A percentile compares a stretch with the other conserved stretches of the same genome.
Evolutionary conservation across 495 filamentous ascomycete species (phyloP).

Genomic region (Neurospora sp.): DNA sequence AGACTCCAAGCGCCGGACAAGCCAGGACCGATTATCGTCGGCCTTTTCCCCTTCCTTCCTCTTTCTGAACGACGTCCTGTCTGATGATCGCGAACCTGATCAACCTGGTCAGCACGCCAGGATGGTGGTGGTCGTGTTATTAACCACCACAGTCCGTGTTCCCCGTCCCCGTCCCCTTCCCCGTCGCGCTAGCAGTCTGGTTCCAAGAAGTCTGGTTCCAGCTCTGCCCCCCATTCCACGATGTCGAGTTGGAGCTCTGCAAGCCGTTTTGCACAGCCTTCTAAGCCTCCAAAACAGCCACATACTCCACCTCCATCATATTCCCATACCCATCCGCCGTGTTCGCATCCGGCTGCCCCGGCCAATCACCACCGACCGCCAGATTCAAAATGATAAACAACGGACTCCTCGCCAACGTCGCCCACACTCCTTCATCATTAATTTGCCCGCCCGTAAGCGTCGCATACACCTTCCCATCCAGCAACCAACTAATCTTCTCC

Average conservation of each 20-base stretch:
- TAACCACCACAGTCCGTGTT: no score
- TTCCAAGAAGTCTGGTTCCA: neutral
- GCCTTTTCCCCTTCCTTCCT: neutral
- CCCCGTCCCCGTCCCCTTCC: no score
- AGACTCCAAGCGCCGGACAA: neutral
- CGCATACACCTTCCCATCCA: constrained; percentile 32
- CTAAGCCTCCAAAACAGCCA: constrained; percentile 23
- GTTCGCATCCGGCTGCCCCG: constrained; percentile 19
- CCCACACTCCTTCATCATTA: constrained; percentile 34
- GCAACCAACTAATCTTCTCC: constrained; percentile 36
- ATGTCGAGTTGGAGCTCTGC: neutral
- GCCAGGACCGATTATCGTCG: neutral
- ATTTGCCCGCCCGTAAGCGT: constrained; percentile 31
- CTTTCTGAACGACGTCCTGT: no score
- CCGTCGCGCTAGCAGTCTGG: no score
- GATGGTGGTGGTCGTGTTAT: neutral
- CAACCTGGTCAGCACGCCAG: neutral
- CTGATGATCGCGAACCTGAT: no score
- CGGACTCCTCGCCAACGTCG: constrained; percentile 34
- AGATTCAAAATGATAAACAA: constrained; percentile 41
- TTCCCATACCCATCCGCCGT: constrained; percentile 34
- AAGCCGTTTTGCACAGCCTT: neutral
- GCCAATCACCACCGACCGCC: constrained; percentile 40
- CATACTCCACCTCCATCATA: constrained; percentile 44
- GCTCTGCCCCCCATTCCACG: neutral